Percentiles rank a stretch among this genome's conserved stretches.
Conservation (phyloP, 2,329 filamentous ascomycete species). For the Aspergillus novoparasiticus region DNA sequence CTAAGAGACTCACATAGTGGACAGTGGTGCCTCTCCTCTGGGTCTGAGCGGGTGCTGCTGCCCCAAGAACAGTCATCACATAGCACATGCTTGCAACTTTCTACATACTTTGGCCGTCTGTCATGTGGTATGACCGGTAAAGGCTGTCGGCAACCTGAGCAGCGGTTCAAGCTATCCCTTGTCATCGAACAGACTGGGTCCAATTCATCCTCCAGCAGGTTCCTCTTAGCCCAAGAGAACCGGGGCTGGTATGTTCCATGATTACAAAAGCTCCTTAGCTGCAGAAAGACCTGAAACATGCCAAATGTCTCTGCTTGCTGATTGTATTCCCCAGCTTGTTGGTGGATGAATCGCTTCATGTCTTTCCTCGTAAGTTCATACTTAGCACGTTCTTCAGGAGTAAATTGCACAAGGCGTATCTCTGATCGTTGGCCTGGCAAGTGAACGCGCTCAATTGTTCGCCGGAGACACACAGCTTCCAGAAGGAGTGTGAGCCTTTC, state of each 20-base stretch:
- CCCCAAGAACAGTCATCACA: constrained; percentile 7
- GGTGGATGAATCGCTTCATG: not conserved
- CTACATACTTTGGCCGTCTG: constrained; percentile 1
- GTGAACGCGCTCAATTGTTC: constrained; percentile 21
- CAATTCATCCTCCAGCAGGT: constrained; percentile 6
- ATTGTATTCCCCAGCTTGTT: constrained; percentile 2
- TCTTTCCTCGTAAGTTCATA: not conserved
- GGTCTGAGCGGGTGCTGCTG: not conserved
- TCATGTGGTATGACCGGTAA: not conserved
- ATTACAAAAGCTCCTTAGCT: constrained; percentile 11
- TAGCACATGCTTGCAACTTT: constrained; percentile 11
- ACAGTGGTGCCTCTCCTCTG: not conserved
- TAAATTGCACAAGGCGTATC: not conserved
- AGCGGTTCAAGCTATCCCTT: constrained; percentile 6
- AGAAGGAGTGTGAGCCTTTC: constrained; percentile 29
- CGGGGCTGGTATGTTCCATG: constrained; percentile 9
- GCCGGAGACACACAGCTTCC: constrained; percentile 32
- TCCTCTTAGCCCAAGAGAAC: constrained; percentile 8
- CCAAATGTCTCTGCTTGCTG: constrained; percentile 34
- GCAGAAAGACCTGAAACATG: constrained; percentile 44
- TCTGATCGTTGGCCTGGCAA: constrained; percentile 23
- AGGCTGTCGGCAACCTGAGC: constrained; percentile 4
- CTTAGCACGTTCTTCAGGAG: not conserved
- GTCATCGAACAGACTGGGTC: constrained; percentile 7
- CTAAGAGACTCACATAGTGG: not conserved